Percentiles rank a stretch among this genome's conserved stretches.
phyloP scores from a whole-genome alignment of 2,329 filamentous ascomycete genomes.

The Sclerotinia borealis region DNA sequence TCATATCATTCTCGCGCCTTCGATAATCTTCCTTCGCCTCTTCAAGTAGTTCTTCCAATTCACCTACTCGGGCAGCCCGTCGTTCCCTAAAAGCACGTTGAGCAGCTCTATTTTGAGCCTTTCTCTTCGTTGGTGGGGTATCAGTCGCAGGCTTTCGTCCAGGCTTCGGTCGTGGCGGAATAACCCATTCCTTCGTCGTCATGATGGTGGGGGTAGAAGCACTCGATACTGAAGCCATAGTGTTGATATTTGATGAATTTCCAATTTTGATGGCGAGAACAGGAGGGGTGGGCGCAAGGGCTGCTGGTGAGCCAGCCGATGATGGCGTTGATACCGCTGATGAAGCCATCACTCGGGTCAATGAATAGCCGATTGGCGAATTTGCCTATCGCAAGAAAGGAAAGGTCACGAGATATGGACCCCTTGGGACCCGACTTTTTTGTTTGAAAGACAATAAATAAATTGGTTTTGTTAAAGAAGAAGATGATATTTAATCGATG shows the following conservation, averaged over 20 bases:
- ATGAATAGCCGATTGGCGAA: conserved; percentile 14
- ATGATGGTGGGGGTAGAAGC: conserved; percentile 44
- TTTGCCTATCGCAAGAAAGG: conserved; percentile 1
- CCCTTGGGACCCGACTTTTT: background rate
- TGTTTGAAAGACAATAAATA: background rate
- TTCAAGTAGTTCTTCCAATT: conserved; percentile 61
- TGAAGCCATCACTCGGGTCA: conserved; percentile 32
- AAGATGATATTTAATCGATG: background rate
- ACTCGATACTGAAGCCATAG: conserved; percentile 28
- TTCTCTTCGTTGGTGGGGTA: conserved; percentile 85
- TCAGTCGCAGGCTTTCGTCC: conserved; percentile 92
- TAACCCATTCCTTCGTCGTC: conserved; percentile 80
- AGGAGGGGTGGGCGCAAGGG: conserved; percentile 30
- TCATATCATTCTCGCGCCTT: conserved; percentile 49
- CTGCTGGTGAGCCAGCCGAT: conserved; percentile 34
- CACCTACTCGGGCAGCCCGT: conserved; percentile 76
- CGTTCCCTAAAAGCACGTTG: conserved; percentile 87
- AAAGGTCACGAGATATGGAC: conserved; percentile 2
- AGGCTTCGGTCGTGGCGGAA: conserved; percentile 79
- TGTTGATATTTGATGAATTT: conserved; percentile 20
- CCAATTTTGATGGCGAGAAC: conserved; percentile 33
- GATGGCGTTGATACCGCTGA: conserved; percentile 36
- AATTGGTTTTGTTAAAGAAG: background rate
- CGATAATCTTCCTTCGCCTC: conserved; percentile 53
- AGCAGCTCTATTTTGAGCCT: conserved; percentile 88